Evolutionary conservation across 139 green algal genomes (phyloP), one percentile per base, ranked within the genome.

Genomic region (Coelastrella sp.): DNA sequence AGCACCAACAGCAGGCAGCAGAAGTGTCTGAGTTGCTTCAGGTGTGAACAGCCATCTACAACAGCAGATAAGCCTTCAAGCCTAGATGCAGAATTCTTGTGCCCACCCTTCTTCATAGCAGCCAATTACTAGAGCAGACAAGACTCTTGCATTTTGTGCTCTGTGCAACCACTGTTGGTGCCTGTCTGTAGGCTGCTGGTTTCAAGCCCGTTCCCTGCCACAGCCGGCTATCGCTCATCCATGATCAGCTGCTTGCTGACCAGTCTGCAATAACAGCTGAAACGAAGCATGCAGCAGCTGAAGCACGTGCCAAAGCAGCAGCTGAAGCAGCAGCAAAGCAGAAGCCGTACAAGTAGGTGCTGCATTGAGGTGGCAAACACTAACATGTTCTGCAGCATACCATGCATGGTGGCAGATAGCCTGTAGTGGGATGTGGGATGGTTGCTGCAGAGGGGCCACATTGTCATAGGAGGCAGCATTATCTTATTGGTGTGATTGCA

Each of bases 291-390:
- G 89, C 85, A 2, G 53, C 73, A 1, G 53, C 48, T 23, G 71
- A 40, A 2, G 85, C 86, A 50, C 88, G 87, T 51, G 68, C 87
- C 21, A 86, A 84, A 60, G 59, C 68, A 27, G 84, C 53, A 37
- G 66, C 50, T n/a, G 41, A 76, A 30, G 53, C 82, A 75, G 76
- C 76, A 35, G 66, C 84, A 30, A 81, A n/a, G 62, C 53, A 37
- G 13, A 88, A 88, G 76, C 32, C 48, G 11, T 74, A 88, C 43
- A 81, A 81, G 59, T 83, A 23, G 50, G 69, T 57, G 1, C 45
- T 57, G 45, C 45, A 0, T 1, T 0, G n/a, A n/a, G n/a, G n/a
- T n/a, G n/a, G n/a, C n/a, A 57, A 57, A 57, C 45, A 53, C 45
- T 53, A 11, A n/a, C n/a, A n/a, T n/a, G n/a, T n/a, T n/a, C n/a